Percentiles rank a stretch among this genome's conserved stretches.
Conservation (phyloP, 441 rosid species). For the Jatropha podagrica region DNA sequence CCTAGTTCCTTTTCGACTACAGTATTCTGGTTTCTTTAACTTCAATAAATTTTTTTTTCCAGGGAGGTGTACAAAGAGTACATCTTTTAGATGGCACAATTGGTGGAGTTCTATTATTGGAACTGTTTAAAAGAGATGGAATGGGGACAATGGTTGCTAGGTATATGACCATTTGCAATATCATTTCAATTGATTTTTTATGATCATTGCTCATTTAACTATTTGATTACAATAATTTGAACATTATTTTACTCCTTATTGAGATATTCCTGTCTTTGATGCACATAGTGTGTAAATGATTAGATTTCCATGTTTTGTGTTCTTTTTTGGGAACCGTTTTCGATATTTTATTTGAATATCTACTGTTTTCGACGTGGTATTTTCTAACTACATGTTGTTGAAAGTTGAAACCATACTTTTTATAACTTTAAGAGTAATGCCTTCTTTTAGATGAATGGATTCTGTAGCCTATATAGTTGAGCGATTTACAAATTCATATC, state of each 20-base stretch:
- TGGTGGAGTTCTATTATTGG: slow-evolving; percentile 83
- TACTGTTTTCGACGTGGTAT: neutral
- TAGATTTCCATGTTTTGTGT: neutral
- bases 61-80: slow-evolving; percentile 98
- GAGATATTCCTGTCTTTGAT: neutral
- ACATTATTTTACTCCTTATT: neutral
- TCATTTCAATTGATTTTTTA: neutral
- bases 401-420: neutral
- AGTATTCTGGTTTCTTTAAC: neutral
- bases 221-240: slow-evolving; percentile 6
- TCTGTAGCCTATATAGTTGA: neutral
- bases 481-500: neutral
- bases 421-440: neutral
- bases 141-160: slow-evolving; percentile 99
- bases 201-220: neutral
- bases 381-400: neutral
- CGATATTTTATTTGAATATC: neutral
- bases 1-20: neutral
- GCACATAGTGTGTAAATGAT: neutral
- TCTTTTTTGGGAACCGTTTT: neutral
- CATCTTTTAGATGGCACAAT: slow-evolving; percentile 94
- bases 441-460: neutral
- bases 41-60: slow-evolving; percentile 20
- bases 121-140: slow-evolving; percentile 95
- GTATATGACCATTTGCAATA: slow-evolving; percentile 39